Conservation (phyloP, 2,329 filamentous ascomycete species). For the Neopestalotiopsis sp. region DNA sequence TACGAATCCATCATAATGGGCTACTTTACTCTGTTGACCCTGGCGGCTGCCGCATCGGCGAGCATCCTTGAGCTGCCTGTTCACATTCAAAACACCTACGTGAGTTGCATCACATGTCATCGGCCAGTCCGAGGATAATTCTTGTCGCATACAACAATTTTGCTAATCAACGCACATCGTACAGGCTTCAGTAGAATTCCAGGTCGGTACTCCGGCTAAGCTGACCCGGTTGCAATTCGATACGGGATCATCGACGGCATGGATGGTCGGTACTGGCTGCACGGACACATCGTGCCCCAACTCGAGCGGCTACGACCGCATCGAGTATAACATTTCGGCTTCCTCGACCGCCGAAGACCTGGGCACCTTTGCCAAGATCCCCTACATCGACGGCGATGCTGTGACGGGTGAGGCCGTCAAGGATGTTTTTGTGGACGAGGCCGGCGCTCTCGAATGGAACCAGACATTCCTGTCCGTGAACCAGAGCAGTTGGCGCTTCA, state of each 20-base stretch:
- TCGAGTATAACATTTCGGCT: conserved; percentile 32
- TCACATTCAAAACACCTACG: conserved; percentile 22
- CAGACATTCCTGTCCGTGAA: conserved; percentile 38
- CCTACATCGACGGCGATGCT: conserved; percentile 38
- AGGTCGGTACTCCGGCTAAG: conserved; percentile 36
- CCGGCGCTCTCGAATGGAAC: conserved; percentile 29
- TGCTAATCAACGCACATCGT: neutral
- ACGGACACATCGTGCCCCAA: conserved; percentile 33
- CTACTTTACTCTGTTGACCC: neutral
- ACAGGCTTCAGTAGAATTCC: conserved; percentile 21
- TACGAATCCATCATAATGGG: neutral
- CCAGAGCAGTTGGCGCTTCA: conserved; percentile 33
- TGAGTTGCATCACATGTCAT: conserved; percentile 13
- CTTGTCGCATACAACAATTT: neutral
- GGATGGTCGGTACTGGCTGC: conserved; percentile 37
- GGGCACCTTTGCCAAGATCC: conserved; percentile 29
- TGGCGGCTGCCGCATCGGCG: conserved; percentile 19
- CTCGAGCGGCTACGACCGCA: conserved; percentile 30
- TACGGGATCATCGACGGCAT: conserved; percentile 41
- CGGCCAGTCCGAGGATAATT: neutral
- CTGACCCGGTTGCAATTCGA: conserved; percentile 38
- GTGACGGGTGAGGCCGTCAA: conserved; percentile 30
- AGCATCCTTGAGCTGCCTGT: conserved; percentile 23
- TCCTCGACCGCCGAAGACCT: conserved; percentile 34
- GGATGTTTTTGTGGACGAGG: conserved; percentile 32